phyloP scores from a whole-genome alignment of 1,284 basidiomycete species.

The Paramarasmius palmivorus region DNA sequence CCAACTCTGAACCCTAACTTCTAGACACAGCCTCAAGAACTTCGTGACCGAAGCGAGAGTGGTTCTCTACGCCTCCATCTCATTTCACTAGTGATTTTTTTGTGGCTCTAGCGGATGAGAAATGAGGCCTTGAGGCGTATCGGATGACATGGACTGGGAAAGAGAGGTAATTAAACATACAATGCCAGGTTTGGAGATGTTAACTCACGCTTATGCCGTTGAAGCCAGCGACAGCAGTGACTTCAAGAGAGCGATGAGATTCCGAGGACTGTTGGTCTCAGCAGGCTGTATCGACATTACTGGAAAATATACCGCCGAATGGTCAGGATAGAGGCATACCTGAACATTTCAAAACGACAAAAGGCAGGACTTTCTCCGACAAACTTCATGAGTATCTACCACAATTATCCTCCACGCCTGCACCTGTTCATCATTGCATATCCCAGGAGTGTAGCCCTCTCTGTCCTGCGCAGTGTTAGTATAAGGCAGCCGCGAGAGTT shows the following conservation, averaged over 20 bases:
- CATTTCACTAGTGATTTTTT: constrained; percentile 61
- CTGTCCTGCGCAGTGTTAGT: constrained; percentile 29
- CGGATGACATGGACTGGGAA: too few relatives aligned
- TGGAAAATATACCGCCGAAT: too few relatives aligned
- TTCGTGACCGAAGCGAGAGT: constrained; percentile 53
- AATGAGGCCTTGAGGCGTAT: too few relatives aligned
- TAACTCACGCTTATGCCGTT: constrained; percentile 59
- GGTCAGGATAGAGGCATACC: constrained; percentile 13
- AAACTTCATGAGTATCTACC: constrained; percentile 35
- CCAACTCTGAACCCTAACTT: constrained; percentile 52
- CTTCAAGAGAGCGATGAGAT: constrained; percentile 45
- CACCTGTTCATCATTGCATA: constrained; percentile 38
- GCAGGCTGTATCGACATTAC: too few relatives aligned
- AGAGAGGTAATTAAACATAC: too few relatives aligned
- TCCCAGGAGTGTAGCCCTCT: constrained; percentile 41
- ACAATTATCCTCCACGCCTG: constrained; percentile 38
- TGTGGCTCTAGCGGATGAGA: too few relatives aligned
- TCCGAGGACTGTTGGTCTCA: constrained; percentile 39
- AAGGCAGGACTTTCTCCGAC: constrained; percentile 33
- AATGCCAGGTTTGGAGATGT: too few relatives aligned
- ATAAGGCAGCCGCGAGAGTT: not conserved
- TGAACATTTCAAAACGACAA: too few relatives aligned
- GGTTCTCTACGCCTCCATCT: constrained; percentile 59
- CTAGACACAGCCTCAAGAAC: constrained; percentile 46
- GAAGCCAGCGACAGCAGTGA: constrained; percentile 50